Percentiles rank a stretch among this genome's conserved stretches.
phyloP scores from a whole-genome alignment of 257 asterid genomes.

The Coffea canephora region DNA sequence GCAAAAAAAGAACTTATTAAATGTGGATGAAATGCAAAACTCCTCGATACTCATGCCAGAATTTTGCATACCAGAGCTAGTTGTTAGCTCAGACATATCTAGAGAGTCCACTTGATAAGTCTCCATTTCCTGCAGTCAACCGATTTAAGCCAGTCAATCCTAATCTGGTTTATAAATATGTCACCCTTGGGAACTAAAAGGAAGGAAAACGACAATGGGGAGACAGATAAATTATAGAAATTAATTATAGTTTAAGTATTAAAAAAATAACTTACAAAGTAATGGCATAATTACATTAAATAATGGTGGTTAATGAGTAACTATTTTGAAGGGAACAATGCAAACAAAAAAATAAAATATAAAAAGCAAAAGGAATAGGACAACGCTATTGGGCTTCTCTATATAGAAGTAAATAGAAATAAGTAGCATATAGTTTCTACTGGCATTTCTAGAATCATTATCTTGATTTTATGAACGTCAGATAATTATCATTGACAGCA shows the following conservation, averaged over 20 bases:
- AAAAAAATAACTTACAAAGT: too few species aligned
- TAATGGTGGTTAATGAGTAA: not conserved
- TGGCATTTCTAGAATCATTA: too few species aligned
- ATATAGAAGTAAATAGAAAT: too few species aligned
- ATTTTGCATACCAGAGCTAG: conserved; percentile 45
- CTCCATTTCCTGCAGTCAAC: conserved; percentile 49
- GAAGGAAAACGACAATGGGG: not conserved
- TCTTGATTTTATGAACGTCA: too few species aligned
- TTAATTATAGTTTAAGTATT: too few species aligned
- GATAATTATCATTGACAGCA: too few species aligned
- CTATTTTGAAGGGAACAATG: not conserved
- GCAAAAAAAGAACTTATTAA: conserved; percentile 18
- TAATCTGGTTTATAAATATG: not conserved
- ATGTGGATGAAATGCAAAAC: conserved; percentile 12
- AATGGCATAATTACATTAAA: too few species aligned
- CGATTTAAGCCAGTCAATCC: conserved; percentile 20
- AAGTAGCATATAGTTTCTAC: too few species aligned
- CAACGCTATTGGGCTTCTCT: too few species aligned
- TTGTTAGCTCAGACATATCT: conserved; percentile 34
- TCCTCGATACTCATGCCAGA: conserved; percentile 2
- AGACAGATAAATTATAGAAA: too few species aligned
- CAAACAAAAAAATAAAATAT: too few species aligned
- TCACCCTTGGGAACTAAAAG: not conserved
- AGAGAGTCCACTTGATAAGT: conserved; percentile 33
- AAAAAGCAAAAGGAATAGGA: too few species aligned